Percentiles rank a stretch among this genome's conserved stretches.
Evolutionary conservation across 106 monocot genomes (phyloP).

Genomic region (Dendrobium chrysotoxum): DNA sequence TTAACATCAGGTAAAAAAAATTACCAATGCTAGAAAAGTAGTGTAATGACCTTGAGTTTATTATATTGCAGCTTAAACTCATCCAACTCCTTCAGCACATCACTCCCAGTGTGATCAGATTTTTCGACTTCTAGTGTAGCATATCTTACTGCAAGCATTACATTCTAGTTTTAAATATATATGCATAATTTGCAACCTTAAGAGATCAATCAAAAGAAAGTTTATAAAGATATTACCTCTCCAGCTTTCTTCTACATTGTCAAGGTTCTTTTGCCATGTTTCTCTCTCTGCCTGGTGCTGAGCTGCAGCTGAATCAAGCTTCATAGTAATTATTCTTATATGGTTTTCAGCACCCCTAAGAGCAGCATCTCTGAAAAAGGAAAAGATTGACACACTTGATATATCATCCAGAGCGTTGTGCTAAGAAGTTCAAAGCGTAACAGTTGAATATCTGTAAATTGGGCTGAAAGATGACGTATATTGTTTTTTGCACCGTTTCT

Average conservation of each 20-base stretch:
- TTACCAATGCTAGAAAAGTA: constrained; percentile 7
- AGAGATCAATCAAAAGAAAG: not conserved
- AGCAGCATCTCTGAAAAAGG: constrained; percentile 64
- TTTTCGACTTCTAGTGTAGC: constrained; percentile 51
- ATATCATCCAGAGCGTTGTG: not conserved
- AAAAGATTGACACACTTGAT: not conserved
- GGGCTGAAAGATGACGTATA: not conserved
- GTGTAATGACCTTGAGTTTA: constrained; percentile 62
- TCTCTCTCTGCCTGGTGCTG: constrained; percentile 68
- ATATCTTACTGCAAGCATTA: constrained; percentile 61
- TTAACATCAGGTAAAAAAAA: constrained; percentile 4
- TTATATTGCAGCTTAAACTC: constrained; percentile 47
- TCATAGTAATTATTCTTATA: constrained; percentile 33
- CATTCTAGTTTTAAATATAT: not conserved
- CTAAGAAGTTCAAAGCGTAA: not conserved
- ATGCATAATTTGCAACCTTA: not conserved
- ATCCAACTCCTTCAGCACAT: constrained; percentile 45
- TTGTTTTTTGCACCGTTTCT: not conserved
- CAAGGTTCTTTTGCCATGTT: constrained; percentile 67
- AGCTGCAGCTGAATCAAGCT: constrained; percentile 57
- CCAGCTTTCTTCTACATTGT: constrained; percentile 75
- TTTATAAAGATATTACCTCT: constrained; percentile 46
- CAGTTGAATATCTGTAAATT: not conserved
- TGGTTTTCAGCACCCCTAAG: constrained; percentile 47
- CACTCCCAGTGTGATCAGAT: constrained; percentile 17